Conservation (phyloP, 306 rosid genomes). For the Trifolium subterraneum region DNA sequence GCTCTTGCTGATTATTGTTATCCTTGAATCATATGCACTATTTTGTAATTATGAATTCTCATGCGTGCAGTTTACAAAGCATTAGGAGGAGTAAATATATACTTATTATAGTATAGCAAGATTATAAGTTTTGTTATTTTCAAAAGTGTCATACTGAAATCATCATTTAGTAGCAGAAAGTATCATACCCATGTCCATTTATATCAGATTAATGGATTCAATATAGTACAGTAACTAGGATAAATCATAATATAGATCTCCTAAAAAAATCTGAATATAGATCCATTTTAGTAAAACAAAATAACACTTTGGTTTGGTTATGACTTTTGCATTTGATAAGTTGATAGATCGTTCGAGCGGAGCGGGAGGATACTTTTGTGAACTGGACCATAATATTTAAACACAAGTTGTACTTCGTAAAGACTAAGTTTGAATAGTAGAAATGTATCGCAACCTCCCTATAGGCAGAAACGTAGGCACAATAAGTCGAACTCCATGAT, state of each 20-base stretch:
- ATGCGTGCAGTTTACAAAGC: slow-evolving; percentile 6
- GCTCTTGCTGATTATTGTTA: slow-evolving; percentile 14
- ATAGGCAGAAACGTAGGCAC: background rate
- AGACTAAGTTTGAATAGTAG: background rate
- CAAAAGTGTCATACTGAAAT: background rate
- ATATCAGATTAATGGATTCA: background rate
- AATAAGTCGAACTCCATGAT: background rate
- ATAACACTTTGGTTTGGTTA: background rate
- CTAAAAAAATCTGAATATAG: background rate
- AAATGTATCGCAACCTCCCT: background rate
- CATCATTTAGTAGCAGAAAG: slow-evolving; percentile 28
- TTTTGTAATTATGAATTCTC: slow-evolving; percentile 5
- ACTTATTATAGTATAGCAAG: background rate
- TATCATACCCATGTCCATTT: background rate
- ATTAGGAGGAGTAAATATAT: slow-evolving; percentile 4
- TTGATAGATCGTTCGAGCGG: background rate
- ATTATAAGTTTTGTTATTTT: background rate
- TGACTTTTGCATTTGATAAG: background rate
- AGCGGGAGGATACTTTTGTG: background rate
- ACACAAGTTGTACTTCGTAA: background rate
- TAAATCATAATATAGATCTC: background rate
- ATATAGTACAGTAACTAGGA: background rate
- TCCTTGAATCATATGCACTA: background rate
- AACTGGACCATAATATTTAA: background rate
- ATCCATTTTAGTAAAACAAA: background rate